phyloP scores from a whole-genome alignment of 345 rosid genomes.

The Syzygium grande region DNA sequence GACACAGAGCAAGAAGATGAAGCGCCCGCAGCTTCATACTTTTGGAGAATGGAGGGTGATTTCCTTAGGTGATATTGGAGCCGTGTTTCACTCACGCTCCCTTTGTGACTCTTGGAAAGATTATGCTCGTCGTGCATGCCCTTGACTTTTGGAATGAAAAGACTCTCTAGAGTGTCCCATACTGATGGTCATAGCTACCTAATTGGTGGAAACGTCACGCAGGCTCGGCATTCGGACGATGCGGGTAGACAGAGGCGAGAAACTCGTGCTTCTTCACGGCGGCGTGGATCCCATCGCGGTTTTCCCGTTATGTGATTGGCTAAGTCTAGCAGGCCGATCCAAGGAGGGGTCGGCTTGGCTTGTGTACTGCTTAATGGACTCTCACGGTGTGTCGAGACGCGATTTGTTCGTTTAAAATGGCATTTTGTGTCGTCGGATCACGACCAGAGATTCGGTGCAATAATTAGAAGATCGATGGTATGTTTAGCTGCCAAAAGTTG shows the following conservation, averaged over 20 bases:
- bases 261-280: too few species aligned
- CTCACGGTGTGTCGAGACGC: not conserved
- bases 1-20: not conserved
- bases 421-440: accelerated
- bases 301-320: too few species aligned
- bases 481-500: not conserved
- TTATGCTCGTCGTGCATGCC: not conserved
- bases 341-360: not conserved
- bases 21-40: not conserved
- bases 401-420: not conserved
- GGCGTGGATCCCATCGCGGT: too few species aligned
- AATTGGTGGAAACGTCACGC: not conserved
- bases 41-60: not conserved
- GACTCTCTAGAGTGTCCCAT: not conserved
- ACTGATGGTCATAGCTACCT: not conserved
- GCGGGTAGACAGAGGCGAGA: too few species aligned
- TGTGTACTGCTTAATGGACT: not conserved
- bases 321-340: not conserved
- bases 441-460: not conserved
- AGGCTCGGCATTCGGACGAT: not conserved
- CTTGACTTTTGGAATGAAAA: not conserved
- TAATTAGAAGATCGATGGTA: not conserved
- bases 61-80: not conserved
- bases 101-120: not conserved
- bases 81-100: too few species aligned